A percentile compares a stretch with the other conserved stretches of the same genome.
Evolutionary conservation across 2,329 filamentous ascomycete genomes (phyloP).

Genomic region (Microdochium bolleyi): DNA sequence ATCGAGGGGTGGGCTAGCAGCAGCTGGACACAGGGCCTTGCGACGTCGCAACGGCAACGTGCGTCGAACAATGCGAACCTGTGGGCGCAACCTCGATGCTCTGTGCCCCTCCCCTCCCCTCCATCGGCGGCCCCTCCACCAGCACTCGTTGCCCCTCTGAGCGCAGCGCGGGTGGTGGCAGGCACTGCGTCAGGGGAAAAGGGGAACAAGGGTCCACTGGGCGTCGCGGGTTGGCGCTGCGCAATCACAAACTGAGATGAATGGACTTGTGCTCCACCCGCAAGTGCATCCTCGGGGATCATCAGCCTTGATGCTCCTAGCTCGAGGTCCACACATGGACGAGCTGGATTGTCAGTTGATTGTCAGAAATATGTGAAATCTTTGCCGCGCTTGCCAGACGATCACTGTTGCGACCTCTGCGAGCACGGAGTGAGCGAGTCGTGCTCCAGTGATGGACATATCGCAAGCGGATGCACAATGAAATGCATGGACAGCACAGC

Average conservation of each 20-base stretch:
- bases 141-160: not conserved
- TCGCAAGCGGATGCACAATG: too few relatives aligned
- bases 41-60: not conserved
- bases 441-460: too few relatives aligned
- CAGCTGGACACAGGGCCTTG: not conserved
- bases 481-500: not conserved
- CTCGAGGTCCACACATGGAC: too few relatives aligned
- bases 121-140: not conserved
- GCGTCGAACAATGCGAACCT: not conserved
- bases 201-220: not conserved
- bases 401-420: too few relatives aligned
- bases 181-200: not conserved
- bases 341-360: too few relatives aligned
- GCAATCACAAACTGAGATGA: not conserved
- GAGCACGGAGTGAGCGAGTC: too few relatives aligned
- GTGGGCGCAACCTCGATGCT: too few relatives aligned
- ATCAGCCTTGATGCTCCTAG: too few relatives aligned
- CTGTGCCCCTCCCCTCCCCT: not conserved
- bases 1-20: too few relatives aligned
- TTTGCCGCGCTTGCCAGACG: too few relatives aligned
- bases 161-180: not conserved
- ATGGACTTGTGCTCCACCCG: not conserved
- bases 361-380: too few relatives aligned
- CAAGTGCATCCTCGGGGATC: too few relatives aligned
- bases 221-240: not conserved